These are phyloP conservation scores for Fusarium humuli DNA, from an alignment of 2,329 filamentous ascomycete genomes.

Conservation along the genomic window DNA sequence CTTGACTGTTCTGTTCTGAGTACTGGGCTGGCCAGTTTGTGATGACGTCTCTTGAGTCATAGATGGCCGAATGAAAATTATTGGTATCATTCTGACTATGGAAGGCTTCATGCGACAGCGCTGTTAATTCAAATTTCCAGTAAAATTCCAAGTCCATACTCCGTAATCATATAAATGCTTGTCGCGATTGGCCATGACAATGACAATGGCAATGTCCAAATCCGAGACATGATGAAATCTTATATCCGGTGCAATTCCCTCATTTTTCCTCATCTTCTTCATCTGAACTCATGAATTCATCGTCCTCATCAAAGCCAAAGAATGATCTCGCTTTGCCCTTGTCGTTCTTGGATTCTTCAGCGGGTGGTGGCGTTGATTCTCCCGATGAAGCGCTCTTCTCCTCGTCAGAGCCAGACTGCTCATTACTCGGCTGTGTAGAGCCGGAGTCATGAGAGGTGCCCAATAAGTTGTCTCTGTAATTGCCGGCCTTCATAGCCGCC, in stretches of 20 bases:
- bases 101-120: conserved; percentile 24
- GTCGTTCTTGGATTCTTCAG: conserved; percentile 54
- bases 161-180: conserved; percentile 42
- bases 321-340: conserved; percentile 64
- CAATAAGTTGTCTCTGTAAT: conserved; percentile 70
- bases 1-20: conserved; percentile 38
- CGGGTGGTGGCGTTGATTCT: conserved; percentile 62
- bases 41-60: conserved; percentile 32
- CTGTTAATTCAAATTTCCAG: conserved; percentile 30
- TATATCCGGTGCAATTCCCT: not conserved
- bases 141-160: conserved; percentile 36
- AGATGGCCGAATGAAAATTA: conserved; percentile 18
- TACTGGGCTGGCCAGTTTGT: conserved; percentile 13
- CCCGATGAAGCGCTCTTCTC: conserved; percentile 57
- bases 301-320: conserved; percentile 83
- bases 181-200: conserved; percentile 36
- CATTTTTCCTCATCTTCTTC: conserved; percentile 59
- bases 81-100: conserved; percentile 40
- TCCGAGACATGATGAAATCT: not conserved
- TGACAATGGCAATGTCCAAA: not conserved
- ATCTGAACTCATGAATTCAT: conserved; percentile 79
- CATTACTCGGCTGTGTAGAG: conserved; percentile 51
- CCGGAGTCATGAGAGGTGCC: conserved; percentile 63
- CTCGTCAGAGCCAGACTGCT: conserved; percentile 50
- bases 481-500: conserved; percentile 74